A percentile compares a stretch with the other conserved stretches of the same genome.
phyloP scores from a whole-genome alignment of 2,329 filamentous ascomycete genomes.

The Pseudogymnoascus sp. region DNA sequence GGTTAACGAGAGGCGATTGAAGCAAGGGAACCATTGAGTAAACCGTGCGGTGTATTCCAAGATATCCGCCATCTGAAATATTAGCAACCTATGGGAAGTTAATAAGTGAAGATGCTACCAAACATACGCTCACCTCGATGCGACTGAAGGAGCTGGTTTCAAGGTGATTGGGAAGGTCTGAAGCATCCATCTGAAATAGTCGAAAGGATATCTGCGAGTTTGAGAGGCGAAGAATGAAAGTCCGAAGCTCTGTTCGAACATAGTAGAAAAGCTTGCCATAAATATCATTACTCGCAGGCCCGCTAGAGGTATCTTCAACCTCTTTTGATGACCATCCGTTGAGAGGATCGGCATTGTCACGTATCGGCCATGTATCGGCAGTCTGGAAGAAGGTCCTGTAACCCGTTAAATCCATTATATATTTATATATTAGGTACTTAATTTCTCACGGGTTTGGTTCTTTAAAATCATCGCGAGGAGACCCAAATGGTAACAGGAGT shows the following conservation, averaged over 20 bases:
- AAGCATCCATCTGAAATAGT: conserved; percentile 24
- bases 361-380: conserved; percentile 29
- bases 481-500: conserved; percentile 34
- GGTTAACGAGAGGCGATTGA: conserved; percentile 26
- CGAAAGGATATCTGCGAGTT: conserved; percentile 20
- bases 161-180: conserved; percentile 18
- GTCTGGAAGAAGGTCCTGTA: conserved; percentile 30
- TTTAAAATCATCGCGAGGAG: conserved; percentile 25
- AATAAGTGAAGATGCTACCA: background rate
- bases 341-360: conserved; percentile 30
- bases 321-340: conserved; percentile 30
- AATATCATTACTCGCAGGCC: conserved; percentile 29
- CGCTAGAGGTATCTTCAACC: conserved; percentile 16
- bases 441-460: conserved; percentile 34
- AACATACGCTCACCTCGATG: conserved; percentile 30
- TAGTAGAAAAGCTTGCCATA: conserved; percentile 33
- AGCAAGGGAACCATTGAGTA: conserved; percentile 28
- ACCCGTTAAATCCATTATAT: background rate
- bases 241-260: conserved; percentile 23
- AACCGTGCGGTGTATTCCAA: conserved; percentile 25
- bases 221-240: conserved; percentile 26
- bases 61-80: conserved; percentile 29
- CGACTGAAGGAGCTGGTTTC: conserved; percentile 25
- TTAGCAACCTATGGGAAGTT: conserved; percentile 29
- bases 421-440: background rate